A percentile compares a stretch with the other conserved stretches of the same genome.
phyloP scores from a whole-genome alignment of 306 rosid species.

The Quercus parvula region DNA sequence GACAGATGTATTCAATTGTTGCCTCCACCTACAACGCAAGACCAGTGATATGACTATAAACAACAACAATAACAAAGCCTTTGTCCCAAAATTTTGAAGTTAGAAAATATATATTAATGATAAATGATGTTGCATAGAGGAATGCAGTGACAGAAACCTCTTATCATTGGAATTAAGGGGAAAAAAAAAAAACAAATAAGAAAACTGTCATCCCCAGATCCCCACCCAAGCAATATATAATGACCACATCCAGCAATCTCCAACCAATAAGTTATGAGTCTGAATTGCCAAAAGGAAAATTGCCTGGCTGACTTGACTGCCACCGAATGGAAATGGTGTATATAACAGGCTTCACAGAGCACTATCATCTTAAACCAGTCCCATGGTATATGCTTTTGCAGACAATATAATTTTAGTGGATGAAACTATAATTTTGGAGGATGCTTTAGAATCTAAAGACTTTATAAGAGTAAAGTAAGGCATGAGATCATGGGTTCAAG shows the following conservation, averaged over 20 bases:
- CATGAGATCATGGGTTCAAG: too few relatives aligned
- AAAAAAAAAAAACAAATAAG: not conserved
- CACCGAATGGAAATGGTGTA: not conserved
- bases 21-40: conserved; percentile 64
- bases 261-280: not conserved
- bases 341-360: not conserved
- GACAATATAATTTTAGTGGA: too few relatives aligned
- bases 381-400: not conserved
- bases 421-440: too few relatives aligned
- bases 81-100: not conserved
- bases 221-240: not conserved
- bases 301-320: not conserved
- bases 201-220: not conserved
- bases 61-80: not conserved
- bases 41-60: not conserved
- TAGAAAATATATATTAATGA: not conserved
- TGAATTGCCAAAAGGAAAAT: not conserved
- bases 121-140: not conserved
- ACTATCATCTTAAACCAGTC: not conserved
- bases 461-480: too few relatives aligned
- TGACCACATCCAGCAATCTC: not conserved
- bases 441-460: too few relatives aligned
- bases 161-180: not conserved
- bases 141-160: not conserved
- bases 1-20: conserved; percentile 71